These are phyloP conservation scores for Peziza echinospora DNA, from an alignment of 495 filamentous ascomycete genomes.

Conservation along the genomic window DNA sequence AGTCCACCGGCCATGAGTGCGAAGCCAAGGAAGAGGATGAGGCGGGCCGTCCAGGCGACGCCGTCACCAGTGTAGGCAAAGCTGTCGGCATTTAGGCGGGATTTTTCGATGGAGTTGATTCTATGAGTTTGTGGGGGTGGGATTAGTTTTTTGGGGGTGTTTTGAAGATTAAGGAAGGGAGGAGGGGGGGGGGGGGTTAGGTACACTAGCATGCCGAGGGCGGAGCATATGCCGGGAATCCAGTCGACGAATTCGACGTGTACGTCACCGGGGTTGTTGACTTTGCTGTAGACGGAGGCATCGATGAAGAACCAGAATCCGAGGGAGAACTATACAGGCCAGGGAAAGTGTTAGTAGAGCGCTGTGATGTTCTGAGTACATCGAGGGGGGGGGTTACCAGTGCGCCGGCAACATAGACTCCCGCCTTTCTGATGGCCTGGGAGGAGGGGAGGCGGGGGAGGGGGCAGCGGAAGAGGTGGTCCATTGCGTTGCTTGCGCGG, in stretches of 20 bases:
- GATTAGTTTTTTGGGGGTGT: background rate
- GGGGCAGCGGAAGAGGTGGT: constrained; percentile 15
- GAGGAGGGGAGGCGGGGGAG: constrained; percentile 9
- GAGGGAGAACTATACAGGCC: constrained; percentile 55
- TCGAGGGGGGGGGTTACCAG: constrained; percentile 8
- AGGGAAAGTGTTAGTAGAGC: constrained; percentile 9
- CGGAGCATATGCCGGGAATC: constrained; percentile 88
- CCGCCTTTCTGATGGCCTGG: constrained; percentile 12
- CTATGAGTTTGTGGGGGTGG: background rate
- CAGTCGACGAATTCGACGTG: constrained; percentile 96
- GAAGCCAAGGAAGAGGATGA: constrained; percentile 91
- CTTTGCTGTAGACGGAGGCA: constrained; percentile 67
- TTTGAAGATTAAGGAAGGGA: background rate
- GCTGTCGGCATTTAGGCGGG: constrained; percentile 59
- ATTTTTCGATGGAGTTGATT: constrained; percentile 96
- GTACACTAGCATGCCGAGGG: constrained; percentile 76
- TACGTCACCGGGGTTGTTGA: constrained; percentile 52
- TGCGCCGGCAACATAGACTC: constrained; percentile 16
- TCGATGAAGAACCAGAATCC: constrained; percentile 96
- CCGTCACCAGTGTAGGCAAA: constrained; percentile 62
- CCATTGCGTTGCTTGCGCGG: constrained; percentile 7
- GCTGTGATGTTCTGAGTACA: background rate
- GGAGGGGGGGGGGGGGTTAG: background rate
- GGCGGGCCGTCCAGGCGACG: constrained; percentile 87
- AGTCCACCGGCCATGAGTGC: constrained; percentile 84